Evolutionary conservation across 2,329 filamentous ascomycete genomes (phyloP), one percentile per base, ranked within the genome.

Genomic region (Geosmithia morbida): DNA sequence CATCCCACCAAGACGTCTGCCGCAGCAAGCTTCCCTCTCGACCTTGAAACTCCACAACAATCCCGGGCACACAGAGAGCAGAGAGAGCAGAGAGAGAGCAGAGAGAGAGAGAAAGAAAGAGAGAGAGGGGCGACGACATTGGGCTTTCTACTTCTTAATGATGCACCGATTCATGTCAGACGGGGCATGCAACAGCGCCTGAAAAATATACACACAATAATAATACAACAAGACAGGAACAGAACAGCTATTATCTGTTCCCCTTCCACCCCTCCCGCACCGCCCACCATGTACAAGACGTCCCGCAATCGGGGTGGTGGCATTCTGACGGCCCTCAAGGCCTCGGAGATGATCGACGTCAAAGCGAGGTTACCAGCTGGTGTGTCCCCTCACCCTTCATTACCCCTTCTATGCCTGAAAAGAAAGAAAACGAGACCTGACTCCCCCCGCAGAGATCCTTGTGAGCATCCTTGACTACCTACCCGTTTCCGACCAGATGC

Each of bases 391-490:
- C 14, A 8, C 13, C 41, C 17, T 19, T 18, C 41, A n/a, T n/a
- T n/a, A n/a, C 17, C 39, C 14, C 39, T 41, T 41, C 39, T 11
- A 11, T 37, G 5, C 33, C 14, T 37, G 11, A 11, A 11, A 6
- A 5, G 4, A 37, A 37, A 7, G 11, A 13, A 11, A 11, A 5
- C 7, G n/a, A 41, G 7, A 3, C 8, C 41, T 43, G 41, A 43
- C 41, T 33, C 11, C 14, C 26, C 30, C 11, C 17, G 19, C 30
- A 87, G 90, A 97, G 68, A 87, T 97, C 54, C 78, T 97, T 55
- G 83, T 84, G 29, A 76, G 81, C 0, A 88, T 98, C 54, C 77
- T 98, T 59, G 87, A 96, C 60, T 88, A 94, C 66, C 78, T 97
- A 40, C 84, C 87, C 40, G 76, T 95, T 26, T 70, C 83, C 50